Evolutionary conservation across 306 rosid species (phyloP), one percentile per base, ranked within the genome.

Genomic region (Gastrolobium villosum): DNA sequence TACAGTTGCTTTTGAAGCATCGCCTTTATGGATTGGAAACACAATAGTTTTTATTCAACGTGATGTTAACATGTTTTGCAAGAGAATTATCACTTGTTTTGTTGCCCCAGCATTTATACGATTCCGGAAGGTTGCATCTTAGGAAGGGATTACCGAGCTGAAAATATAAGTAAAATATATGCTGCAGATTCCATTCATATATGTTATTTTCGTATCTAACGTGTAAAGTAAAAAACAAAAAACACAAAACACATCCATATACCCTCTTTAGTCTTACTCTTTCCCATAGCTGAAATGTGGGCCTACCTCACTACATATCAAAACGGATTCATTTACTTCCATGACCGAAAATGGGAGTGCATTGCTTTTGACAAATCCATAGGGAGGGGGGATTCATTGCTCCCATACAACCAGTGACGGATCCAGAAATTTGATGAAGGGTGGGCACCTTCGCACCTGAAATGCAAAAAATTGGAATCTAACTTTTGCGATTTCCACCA

Each of bases 161-260:
- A 6, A 54, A 9, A 37, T 4, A 15, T 7, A 36, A 20, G 15
- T 10, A 40, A 28, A 76, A 50, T 32, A 40, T 71, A 3, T 45
- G 70, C 63, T 81, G 74, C 84, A 75, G 60, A 75, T 75, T 62
- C 71, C 52, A 26, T 62, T 75, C 30, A 36, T 14, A 61, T 48
- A 46, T 49, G 48, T 76, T 82, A 78, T 69, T 82, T 82, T 69
- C 81, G 78, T 82, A 59, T 70, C 68, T 63, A 32, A 50, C 73
- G 41, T 81, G 85, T 41, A 81, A 81, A 81, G 81, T 13, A 48
- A 39, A 66, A n/a, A 49, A 5, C 5, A 20, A 20, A 40, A 40
- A 65, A 65, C 0, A 65, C 4, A 40, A 40, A 65, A 65, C 0
- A 65, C 4, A 64, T 53, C 60, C 49, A 10, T 5, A 32, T 7